Evolutionary conservation across 352 stramenopile species (phyloP), one percentile per base, ranked within the genome.

Genomic region (Pythium grandisporangium): DNA sequence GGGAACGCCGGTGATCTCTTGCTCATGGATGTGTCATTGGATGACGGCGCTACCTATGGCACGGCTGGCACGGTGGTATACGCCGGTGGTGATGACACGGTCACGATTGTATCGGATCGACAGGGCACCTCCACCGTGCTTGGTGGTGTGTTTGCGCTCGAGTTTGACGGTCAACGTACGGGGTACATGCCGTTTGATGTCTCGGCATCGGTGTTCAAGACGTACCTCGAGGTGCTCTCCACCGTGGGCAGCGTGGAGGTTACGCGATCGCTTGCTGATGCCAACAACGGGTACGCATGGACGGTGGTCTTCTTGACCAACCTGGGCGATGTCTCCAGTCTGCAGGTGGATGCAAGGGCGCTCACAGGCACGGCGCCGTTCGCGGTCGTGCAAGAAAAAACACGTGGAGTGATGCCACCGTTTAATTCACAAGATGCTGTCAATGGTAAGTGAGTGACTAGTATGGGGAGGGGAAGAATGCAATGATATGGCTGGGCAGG

Each of bases 281-380:
- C 89, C 12, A 96, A 98, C 56, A 77, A 81, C 12, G 94, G 93
- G 3, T 98, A 94, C 44, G 63, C 68, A 0, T 98, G 94, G 94
- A 84, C 70, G 6, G 58, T 99, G 16, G 93, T 85, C 12, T 98
- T 98, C 55, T 39, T 93, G 13, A 85, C 78, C 23, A 85, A 97
- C 35, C 64, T 97, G 11, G 93, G 89, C 3, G 71, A 96, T 41
- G 50, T 98, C 2, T 51, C 58, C 16, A 43, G 63, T 17, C 51
- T 99, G 0, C 52, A 65, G 6, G 59, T 81, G 0, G 95, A 98
- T 52, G 69, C 68, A 20, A 51, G 76, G 5, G 69, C 87, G 17
- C 61, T 98, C 6, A 96, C 66, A 4, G 94, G 95, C 19, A 98
- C 94, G 2, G 70, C 82, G 11, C 72, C 86, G 16, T 70, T 62